Evolutionary conservation across 441 rosid genomes (phyloP).

Genomic region (Eutrema salsugineum): DNA sequence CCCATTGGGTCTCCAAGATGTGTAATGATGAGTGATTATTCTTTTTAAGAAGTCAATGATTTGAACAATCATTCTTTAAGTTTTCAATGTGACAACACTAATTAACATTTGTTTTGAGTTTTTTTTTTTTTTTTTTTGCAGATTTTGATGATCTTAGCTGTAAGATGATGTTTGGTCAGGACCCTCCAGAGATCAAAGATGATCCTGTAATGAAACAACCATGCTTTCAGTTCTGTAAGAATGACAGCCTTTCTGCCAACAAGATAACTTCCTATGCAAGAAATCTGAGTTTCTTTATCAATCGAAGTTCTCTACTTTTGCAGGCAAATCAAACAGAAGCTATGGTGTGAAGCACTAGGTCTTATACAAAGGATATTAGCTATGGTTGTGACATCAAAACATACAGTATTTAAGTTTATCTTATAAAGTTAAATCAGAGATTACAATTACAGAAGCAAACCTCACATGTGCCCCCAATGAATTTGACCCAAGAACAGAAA

Average conservation of each 20-base stretch:
- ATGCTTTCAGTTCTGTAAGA: conserved; percentile 78
- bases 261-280: neutral
- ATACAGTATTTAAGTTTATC: conserved; percentile 2
- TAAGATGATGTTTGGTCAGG: conserved; percentile 87
- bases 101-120: conserved; percentile 15
- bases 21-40: conserved; percentile 28
- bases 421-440: neutral
- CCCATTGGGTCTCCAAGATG: conserved; percentile 37
- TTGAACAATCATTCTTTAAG: conserved; percentile 14
- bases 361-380: neutral
- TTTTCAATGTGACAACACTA: conserved; percentile 1
- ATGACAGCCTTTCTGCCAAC: neutral
- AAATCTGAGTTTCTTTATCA: neutral
- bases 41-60: conserved; percentile 6
- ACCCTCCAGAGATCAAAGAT: conserved; percentile 58
- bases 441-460: conserved; percentile 25
- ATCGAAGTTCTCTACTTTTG: conserved; percentile 12
- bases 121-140: conserved; percentile 39
- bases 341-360: conserved; percentile 47
- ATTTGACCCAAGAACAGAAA: neutral
- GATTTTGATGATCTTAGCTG: conserved; percentile 98
- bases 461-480: neutral
- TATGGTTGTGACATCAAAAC: neutral
- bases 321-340: conserved; percentile 70
- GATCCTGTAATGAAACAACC: conserved; percentile 90